These are phyloP conservation scores for Kockiozyma suomiensis DNA, from an alignment of 805 yeast genomes.

Conservation along the genomic window DNA sequence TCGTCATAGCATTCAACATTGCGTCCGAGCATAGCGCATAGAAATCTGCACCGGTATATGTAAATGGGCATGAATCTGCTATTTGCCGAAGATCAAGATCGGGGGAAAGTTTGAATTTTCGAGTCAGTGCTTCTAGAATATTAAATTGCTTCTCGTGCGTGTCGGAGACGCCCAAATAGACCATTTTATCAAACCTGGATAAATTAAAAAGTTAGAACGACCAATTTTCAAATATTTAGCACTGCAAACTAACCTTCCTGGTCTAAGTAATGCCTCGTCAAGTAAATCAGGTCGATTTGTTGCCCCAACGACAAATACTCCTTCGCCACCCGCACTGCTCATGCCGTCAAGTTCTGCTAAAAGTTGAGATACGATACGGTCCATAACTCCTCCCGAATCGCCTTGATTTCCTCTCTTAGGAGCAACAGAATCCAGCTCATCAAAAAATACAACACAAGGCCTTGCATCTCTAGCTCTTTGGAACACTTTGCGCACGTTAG, in stretches of 20 bases:
- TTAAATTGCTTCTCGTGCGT: slow-evolving; percentile 86
- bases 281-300: slow-evolving; percentile 94
- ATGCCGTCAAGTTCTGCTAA: slow-evolving; percentile 95
- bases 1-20: slow-evolving; percentile 93
- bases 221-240: neutral
- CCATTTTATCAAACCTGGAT: slow-evolving; percentile 92
- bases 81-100: slow-evolving; percentile 61
- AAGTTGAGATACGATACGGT: slow-evolving; percentile 92
- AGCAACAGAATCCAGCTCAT: slow-evolving; percentile 96
- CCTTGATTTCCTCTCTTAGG: slow-evolving; percentile 99
- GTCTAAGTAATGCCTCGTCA: slow-evolving; percentile 87
- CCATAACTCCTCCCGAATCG: slow-evolving; percentile 99
- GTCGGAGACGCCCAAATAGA: slow-evolving; percentile 90
- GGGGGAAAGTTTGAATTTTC: slow-evolving; percentile 63
- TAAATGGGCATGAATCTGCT: slow-evolving; percentile 76
- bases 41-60: slow-evolving; percentile 97
- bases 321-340: slow-evolving; percentile 77
- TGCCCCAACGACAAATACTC: slow-evolving; percentile 98
- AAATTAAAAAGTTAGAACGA: slow-evolving; percentile 47
- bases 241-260: slow-evolving; percentile 29
- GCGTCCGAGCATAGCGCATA: slow-evolving; percentile 96
- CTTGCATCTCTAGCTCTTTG: slow-evolving; percentile 94
- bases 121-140: slow-evolving; percentile 81
- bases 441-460: slow-evolving; percentile 97
- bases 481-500: slow-evolving; percentile 91